phyloP scores from a whole-genome alignment of 441 rosid genomes.

The Pelargonium fulgidum region DNA sequence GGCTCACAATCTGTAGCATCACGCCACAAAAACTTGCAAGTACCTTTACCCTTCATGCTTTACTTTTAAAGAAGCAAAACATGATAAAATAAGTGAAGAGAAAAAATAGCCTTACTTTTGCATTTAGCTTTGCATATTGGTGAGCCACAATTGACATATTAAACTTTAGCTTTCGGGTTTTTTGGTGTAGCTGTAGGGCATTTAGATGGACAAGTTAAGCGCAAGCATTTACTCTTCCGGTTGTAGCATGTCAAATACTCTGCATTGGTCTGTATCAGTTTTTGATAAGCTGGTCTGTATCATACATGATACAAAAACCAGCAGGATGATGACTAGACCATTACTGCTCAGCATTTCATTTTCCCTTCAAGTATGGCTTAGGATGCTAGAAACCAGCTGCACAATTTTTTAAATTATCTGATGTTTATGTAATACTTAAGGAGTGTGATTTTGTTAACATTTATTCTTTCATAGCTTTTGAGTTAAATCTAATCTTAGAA shows the following conservation, averaged over 20 bases:
- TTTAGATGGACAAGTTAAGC: conserved; percentile 39
- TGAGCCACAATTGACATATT: conserved; percentile 46
- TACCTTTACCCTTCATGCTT: not conserved
- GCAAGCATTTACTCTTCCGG: conserved; percentile 36
- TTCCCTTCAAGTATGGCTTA: not conserved
- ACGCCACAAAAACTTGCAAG: not conserved
- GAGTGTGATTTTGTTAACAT: conserved; percentile 8
- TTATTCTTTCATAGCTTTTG: not conserved
- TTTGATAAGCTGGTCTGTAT: conserved; percentile 29
- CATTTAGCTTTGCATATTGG: conserved; percentile 53
- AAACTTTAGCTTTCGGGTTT: conserved; percentile 44
- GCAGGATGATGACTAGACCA: conserved; percentile 15
- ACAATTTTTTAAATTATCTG: not conserved
- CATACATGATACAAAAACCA: conserved; percentile 14
- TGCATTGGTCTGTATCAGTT: too few species aligned
- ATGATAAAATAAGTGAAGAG: not conserved
- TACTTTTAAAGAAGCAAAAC: too few species aligned
- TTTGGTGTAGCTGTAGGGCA: conserved; percentile 37
- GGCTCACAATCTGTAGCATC: conserved; percentile 37
- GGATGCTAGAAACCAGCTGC: not conserved
- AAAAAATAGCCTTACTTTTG: conserved; percentile 29
- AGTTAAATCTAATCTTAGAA: conserved; percentile 1
- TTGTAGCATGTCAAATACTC: conserved; percentile 24
- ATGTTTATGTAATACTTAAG: conserved; percentile 14
- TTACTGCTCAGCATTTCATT: conserved; percentile 17